Evolutionary conservation across 176 grass and related monocot species (phyloP), one percentile per base, ranked within the genome.

Genomic region (Phragmites australis): DNA sequence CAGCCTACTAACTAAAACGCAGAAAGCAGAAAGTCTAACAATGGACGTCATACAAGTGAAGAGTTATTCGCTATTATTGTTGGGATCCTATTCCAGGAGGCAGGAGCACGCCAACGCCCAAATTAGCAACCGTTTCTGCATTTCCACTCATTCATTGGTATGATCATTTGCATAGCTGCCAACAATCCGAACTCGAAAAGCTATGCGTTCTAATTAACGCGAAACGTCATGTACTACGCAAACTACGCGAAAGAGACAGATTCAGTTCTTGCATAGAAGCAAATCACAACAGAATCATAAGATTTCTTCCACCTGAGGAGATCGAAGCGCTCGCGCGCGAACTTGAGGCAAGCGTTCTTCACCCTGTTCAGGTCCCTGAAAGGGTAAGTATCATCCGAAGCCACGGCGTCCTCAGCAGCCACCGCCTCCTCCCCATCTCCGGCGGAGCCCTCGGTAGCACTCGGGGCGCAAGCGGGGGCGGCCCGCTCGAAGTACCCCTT

Each of bases 281-380:
- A 68, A 56, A 50, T 3, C 18, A 58, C 5, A 52, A 81, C 14
- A 41, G 31, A 64, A 49, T 42, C 73, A 44, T 13, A 57, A 74
- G 29, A 8, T 51, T 40, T 25, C 8, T 25, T 84, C 27, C 31
- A 85, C 93, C 88, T 90, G 57, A 99, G 88, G 66, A 95, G 86
- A 82, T 99, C 96, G 47, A 65, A 91, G 63, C 90, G 92, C 9
- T 99, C 88, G 40, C 96, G 96, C 4, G 78, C 90, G 48, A 99
- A 99, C 75, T 91, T 93, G 69, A 99, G 88, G 68, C 93, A 99
- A 9, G 92, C 96, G 72, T 99, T 99, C 83, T 95, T 99, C 75
- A 95, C 54, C 75, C 75, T 85, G 81, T 95, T 95, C 46, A 26
- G 58, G 26, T 89, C 86, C 77, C 51, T 79, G 15, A 46, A 39